Percentiles rank a stretch among this genome's conserved stretches.
Conservation (phyloP, 306 rosid species). For the Morella rubra region DNA sequence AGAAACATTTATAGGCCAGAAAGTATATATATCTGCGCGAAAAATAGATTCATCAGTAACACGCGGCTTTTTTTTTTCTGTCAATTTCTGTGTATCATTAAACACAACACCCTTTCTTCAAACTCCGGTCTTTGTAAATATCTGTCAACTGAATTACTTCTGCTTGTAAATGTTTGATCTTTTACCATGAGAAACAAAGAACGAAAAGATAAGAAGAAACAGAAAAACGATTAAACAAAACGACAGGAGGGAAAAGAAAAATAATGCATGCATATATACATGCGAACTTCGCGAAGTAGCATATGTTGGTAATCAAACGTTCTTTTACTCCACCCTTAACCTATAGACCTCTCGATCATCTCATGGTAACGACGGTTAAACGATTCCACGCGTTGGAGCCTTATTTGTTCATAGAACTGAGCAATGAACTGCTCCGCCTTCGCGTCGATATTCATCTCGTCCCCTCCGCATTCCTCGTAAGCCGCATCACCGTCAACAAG, state of each 20-base stretch:
- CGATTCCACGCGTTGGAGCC: slow-evolving; percentile 45
- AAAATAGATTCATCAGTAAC: no score
- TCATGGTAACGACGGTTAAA: slow-evolving; percentile 26
- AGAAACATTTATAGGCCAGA: no score
- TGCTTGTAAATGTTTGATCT: no score
- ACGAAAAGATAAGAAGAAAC: no score
- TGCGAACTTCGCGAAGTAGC: neutral
- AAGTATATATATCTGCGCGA: no score
- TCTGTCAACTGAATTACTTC: no score
- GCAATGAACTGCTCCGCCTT: slow-evolving; percentile 81
- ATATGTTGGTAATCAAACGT: neutral
- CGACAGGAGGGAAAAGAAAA: neutral
- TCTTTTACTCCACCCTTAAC: slow-evolving; percentile 13
- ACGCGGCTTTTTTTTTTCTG: no score
- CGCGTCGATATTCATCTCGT: slow-evolving; percentile 58
- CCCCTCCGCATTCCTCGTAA: slow-evolving; percentile 7
- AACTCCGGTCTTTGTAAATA: no score
- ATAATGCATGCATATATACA: slow-evolving; percentile 14
- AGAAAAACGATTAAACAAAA: neutral
- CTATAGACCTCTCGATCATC: slow-evolving; percentile 51
- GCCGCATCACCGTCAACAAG: neutral
- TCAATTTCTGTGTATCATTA: no score
- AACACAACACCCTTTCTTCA: no score
- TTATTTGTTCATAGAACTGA: slow-evolving; percentile 64
- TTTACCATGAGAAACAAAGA: neutral